Evolutionary conservation across 495 filamentous ascomycete species (phyloP), one percentile per base, ranked within the genome.

Genomic region (Podospora pseudoanserina): DNA sequence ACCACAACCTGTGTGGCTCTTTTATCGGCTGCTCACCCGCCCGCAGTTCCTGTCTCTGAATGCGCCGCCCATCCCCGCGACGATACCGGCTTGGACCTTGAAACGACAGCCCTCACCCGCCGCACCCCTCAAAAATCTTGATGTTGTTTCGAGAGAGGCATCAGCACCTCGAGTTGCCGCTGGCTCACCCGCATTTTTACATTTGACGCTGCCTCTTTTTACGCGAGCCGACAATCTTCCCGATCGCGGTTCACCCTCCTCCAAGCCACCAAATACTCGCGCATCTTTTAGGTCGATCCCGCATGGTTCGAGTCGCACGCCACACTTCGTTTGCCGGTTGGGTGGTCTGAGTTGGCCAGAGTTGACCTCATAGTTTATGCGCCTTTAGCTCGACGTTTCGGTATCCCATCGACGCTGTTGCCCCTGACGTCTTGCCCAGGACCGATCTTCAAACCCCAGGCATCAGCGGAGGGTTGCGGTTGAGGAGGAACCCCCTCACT

Each of bases 301-400:
- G 71, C 65, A 71, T 75, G 67, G 39, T 70, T 60, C 63, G 67
- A 62, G 64, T 67, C 64, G 70, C 72, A 74, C 69, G 70, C 64
- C 67, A 68, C 67, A 70, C 63, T 57, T 44, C 66, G n/a, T 30
- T 65, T 58, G 62, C 65, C 32, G 34, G 60, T 26, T 59, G 65
- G 39, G 62, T 69, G 61, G 55, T 18, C 23, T 26, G 55, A 58
- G 15, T 49, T 56, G 44, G 65, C 66, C 69, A 66, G 71, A 67
- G 69, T 74, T 76, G 76, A 75, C 72, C 70, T 78, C 74, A 70
- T 75, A 69, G 69, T 77, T 79, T 65, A 80, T 81, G 79, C 77
- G 75, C 67, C 30, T 16, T 23, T 34, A 34, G 54, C 55, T 19
- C 54, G 69, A 19, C 56, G 66, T 60, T 32, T 60, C 61, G 49